Evolutionary conservation across 2,329 filamentous ascomycete species (phyloP), one percentile per base, ranked within the genome.

Genomic region (Claviceps sp.): DNA sequence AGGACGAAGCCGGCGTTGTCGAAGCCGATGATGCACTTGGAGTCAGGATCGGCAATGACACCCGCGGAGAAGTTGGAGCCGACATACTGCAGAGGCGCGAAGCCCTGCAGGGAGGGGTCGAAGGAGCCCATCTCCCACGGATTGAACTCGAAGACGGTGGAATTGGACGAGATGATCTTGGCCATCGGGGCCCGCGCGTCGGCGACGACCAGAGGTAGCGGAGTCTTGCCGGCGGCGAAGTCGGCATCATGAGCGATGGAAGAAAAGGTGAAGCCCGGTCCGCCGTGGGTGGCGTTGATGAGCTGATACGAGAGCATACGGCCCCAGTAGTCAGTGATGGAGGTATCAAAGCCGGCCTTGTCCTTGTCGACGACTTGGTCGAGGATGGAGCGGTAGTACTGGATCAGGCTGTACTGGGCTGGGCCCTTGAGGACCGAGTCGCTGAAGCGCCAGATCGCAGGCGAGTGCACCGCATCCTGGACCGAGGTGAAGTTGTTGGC

Each of bases 251-350:
- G 59, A 68, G 65, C 70, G 59, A 73, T 72, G 3, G 87, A 93
- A 3, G 88, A 94, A 71, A 84, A 95, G 4, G 89, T 95, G 61
- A 85, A 89, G 14, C 72, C 74, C 14, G 84, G 80, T 0, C 87
- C 89, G 41, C 89, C 90, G 55, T 86, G 69, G 1, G 75, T 76
- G 5, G 79, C 85, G 62, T 91, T 86, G 63, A 95, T 78, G 47
- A 95, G 77, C 69, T 95, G 89, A 67, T 85, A 94, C 1, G 84
- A 84, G n/a, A 95, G 75, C 47, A 87, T 87, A 53, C 89, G 84
- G 30, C 87, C 87, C 85, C 89, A 95, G 66, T 89, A 89, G 70
- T 96, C 90, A 0, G 90, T 95, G 53, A 95, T 75, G 8, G 87
- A 85, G 3, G 78, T 79, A 38, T 72, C 63, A 56, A 66, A 73